These are phyloP conservation scores for Alternaria postmessia DNA, from an alignment of 2,329 filamentous ascomycete species.

Conservation along the genomic window DNA sequence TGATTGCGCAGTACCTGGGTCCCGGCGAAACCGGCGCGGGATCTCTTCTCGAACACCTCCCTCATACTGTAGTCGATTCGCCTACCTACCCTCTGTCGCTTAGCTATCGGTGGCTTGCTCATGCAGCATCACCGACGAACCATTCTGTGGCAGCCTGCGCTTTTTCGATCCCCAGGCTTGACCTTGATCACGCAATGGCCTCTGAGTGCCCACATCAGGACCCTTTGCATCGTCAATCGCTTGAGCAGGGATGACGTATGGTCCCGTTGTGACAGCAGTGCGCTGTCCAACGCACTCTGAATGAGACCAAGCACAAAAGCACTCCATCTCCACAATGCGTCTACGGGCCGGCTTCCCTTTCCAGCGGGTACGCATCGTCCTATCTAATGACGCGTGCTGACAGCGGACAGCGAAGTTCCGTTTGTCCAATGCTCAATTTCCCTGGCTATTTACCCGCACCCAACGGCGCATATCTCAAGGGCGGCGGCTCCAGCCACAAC, in stretches of 20 bases:
- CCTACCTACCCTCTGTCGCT: constrained; percentile 3
- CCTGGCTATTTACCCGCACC: constrained; percentile 45
- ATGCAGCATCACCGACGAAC: constrained; percentile 10
- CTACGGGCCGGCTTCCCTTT: constrained; percentile 4
- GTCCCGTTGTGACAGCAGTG: constrained; percentile 1
- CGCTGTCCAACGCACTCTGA: not conserved
- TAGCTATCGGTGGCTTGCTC: constrained; percentile 5
- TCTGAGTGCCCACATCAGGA: not conserved
- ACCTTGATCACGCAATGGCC: not conserved
- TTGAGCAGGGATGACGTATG: not conserved
- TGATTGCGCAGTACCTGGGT: constrained; percentile 29
- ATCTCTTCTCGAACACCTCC: constrained; percentile 18
- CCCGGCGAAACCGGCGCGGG: constrained; percentile 19
- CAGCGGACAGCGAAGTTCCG: constrained; percentile 26
- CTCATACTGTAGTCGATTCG: not conserved
- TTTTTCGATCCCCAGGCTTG: not conserved
- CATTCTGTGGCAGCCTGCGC: constrained; percentile 1
- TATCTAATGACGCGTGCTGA: constrained; percentile 29
- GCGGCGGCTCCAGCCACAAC: constrained; percentile 28
- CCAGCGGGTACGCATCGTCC: constrained; percentile 16
- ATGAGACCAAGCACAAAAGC: not conserved
- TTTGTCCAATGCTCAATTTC: constrained; percentile 33
- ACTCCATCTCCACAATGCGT: constrained; percentile 3
- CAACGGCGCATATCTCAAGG: constrained; percentile 29
- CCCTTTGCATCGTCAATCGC: not conserved